A percentile compares a stretch with the other conserved stretches of the same genome.
Conservation (phyloP, 108 stramenopile genomes). For the Nitzschia putrida region DNA sequence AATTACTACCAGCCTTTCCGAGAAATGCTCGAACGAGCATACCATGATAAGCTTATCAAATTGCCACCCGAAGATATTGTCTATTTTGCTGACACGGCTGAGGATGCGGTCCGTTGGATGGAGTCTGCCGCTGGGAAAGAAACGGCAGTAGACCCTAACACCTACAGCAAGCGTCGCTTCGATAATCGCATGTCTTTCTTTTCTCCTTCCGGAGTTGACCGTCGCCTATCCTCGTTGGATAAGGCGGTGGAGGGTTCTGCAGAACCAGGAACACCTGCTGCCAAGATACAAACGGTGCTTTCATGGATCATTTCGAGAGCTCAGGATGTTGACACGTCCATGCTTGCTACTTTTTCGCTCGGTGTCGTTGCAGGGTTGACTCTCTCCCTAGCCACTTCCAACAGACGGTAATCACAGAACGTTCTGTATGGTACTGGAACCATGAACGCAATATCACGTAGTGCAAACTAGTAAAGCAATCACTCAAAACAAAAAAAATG, state of each 20-base stretch:
- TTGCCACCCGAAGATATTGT: constrained; percentile 70
- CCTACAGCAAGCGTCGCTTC: not conserved
- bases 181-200: not conserved
- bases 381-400: no score
- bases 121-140: constrained; percentile 23
- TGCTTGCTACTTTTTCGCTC: no score
- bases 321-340: no score
- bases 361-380: no score
- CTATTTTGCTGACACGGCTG: constrained; percentile 68
- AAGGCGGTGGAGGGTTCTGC: not conserved
- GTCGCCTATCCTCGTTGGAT: not conserved
- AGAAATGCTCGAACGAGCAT: constrained; percentile 67
- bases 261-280: no score
- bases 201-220: not conserved
- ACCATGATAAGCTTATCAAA: constrained; percentile 65
- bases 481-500: no score
- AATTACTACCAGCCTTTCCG: constrained; percentile 81
- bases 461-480: no score
- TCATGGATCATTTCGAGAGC: no score
- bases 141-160: not conserved
- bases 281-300: no score
- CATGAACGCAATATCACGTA: no score
- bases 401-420: no score
- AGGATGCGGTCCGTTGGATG: constrained; percentile 58
- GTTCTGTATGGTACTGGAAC: no score